Percentiles rank a stretch among this genome's conserved stretches.
Evolutionary conservation across 805 yeast genomes (phyloP).

Genomic region (Saccharomycopsis sp.): DNA sequence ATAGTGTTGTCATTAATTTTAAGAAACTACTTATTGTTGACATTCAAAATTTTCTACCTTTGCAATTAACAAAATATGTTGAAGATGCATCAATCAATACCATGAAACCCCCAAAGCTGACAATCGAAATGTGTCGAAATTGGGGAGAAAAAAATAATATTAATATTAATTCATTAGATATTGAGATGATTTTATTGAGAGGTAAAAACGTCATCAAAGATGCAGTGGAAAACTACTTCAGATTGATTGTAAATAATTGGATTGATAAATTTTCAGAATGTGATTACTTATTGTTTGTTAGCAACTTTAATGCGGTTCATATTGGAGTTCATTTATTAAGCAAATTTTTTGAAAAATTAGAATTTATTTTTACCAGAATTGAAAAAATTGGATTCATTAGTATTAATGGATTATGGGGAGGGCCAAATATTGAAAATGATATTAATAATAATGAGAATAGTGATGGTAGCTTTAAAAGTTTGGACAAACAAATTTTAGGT

Average conservation of each 20-base stretch:
- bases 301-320: constrained; percentile 94
- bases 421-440: constrained; percentile 74
- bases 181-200: constrained; percentile 85
- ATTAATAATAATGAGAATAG: constrained; percentile 38
- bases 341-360: constrained; percentile 52
- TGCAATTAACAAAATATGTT: not conserved
- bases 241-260: constrained; percentile 34
- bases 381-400: constrained; percentile 63
- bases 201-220: constrained; percentile 85
- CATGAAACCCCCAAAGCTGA: not conserved
- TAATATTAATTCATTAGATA: constrained; percentile 27
- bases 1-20: not conserved
- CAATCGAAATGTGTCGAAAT: not conserved
- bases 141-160: constrained; percentile 1
- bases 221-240: constrained; percentile 72
- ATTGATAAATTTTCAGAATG: constrained; percentile 29
- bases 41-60: constrained; percentile 12
- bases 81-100: not conserved
- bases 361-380: constrained; percentile 23
- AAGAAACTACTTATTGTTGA: constrained; percentile 9
- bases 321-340: constrained; percentile 75
- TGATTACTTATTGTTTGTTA: constrained; percentile 55
- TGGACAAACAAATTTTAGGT: constrained; percentile 73
- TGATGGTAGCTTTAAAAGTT: constrained; percentile 53
- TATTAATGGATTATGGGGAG: constrained; percentile 93